Conservation (phyloP, 1,284 basidiomycete genomes). For the Apiotrichum akiyoshidainum region DNA sequence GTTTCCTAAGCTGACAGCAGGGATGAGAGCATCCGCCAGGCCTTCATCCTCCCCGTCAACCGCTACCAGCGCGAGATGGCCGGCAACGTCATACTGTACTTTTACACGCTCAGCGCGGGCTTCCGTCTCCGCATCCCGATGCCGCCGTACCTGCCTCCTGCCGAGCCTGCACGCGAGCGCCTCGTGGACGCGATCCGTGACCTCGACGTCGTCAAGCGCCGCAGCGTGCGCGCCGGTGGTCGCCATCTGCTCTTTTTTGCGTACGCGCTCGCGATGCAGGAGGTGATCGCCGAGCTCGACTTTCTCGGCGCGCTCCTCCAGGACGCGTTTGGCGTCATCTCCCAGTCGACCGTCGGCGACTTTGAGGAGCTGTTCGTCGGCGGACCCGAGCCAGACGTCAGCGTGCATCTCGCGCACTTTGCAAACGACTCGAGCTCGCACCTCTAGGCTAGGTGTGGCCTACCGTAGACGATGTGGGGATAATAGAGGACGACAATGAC, state of each 20-base stretch:
- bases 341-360: constrained; percentile 62
- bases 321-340: constrained; percentile 77
- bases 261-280: constrained; percentile 85
- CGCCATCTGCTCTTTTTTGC: constrained; percentile 87
- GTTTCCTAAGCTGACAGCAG: constrained; percentile 24
- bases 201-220: constrained; percentile 71
- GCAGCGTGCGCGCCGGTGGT: constrained; percentile 60
- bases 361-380: constrained; percentile 64
- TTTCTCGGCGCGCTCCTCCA: constrained; percentile 72
- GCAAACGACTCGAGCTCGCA: constrained; percentile 3
- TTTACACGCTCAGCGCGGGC: constrained; percentile 80
- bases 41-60: constrained; percentile 87
- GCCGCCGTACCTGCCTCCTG: constrained; percentile 91
- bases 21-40: constrained; percentile 58
- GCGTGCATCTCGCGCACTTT: constrained; percentile 5
- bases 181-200: constrained; percentile 78
- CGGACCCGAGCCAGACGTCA: constrained; percentile 2
- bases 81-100: constrained; percentile 88
- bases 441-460: not conserved
- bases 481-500: too few relatives aligned
- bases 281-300: constrained; percentile 82
- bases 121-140: constrained; percentile 86
- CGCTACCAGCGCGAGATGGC: constrained; percentile 78
- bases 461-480: too few relatives aligned
- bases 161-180: constrained; percentile 71